Conservation (phyloP, 208 protist species). For the Blastocrithidia nonstop region DNA sequence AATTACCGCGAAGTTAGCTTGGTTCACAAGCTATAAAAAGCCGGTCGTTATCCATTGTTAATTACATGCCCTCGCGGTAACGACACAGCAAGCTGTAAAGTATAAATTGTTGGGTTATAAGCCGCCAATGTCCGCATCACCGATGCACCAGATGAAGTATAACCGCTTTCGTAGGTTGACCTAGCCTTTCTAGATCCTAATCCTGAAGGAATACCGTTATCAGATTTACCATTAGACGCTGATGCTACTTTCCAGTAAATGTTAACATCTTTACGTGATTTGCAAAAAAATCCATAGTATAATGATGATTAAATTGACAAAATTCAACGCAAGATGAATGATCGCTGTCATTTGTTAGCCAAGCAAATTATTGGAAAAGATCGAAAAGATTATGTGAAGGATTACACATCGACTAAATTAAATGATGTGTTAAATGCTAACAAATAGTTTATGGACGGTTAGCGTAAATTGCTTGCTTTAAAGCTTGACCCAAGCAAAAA, state of each 20-base stretch:
- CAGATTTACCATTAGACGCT: conserved; percentile 10
- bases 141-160: conserved; percentile 41
- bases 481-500: conserved; percentile 40
- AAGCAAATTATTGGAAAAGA: conserved; percentile 19
- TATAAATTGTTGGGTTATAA: conserved; percentile 47
- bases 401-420: conserved; percentile 19
- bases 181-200: conserved; percentile 20
- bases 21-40: conserved; percentile 25
- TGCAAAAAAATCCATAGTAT: conserved; percentile 14
- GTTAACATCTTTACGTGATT: conserved; percentile 9
- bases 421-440: conserved; percentile 33
- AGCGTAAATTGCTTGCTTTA: conserved; percentile 21
- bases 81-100: conserved; percentile 31
- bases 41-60: conserved; percentile 50
- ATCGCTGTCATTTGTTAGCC: conserved; percentile 23
- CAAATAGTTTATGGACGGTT: conserved; percentile 21
- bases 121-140: conserved; percentile 48
- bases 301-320: conserved; percentile 14
- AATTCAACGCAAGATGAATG: conserved; percentile 24
- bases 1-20: conserved; percentile 77
- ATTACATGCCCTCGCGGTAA: conserved; percentile 50
- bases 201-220: conserved; percentile 20
- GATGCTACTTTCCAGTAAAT: conserved; percentile 23
- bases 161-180: conserved; percentile 37
- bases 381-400: conserved; percentile 19